These are phyloP conservation scores for Coleophoma cylindrospora DNA, from an alignment of 2,329 filamentous ascomycete species.

Conservation along the genomic window DNA sequence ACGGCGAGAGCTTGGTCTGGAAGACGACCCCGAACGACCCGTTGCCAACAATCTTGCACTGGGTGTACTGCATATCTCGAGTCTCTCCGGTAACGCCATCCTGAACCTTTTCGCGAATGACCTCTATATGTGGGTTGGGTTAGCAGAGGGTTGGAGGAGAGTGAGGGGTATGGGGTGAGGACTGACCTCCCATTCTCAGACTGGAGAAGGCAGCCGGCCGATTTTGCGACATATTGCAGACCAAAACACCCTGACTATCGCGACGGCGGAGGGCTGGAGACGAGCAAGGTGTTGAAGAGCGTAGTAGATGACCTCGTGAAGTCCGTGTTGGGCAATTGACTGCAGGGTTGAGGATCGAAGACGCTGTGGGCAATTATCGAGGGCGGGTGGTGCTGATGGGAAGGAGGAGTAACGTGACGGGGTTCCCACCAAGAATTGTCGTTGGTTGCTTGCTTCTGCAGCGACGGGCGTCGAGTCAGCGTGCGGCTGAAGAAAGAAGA, in stretches of 20 bases:
- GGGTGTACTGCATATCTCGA: slow-evolving; percentile 94
- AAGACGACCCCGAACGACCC: slow-evolving; percentile 98
- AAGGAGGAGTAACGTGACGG: slow-evolving; percentile 20
- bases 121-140: slow-evolving; percentile 62
- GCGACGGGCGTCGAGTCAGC: slow-evolving; percentile 12
- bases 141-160: slow-evolving; percentile 15
- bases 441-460: slow-evolving; percentile 13
- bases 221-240: slow-evolving; percentile 73
- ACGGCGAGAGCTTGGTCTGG: slow-evolving; percentile 97
- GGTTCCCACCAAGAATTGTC: slow-evolving; percentile 15
- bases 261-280: slow-evolving; percentile 34
- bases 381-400: neutral
- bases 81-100: slow-evolving; percentile 96
- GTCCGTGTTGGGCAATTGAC: slow-evolving; percentile 49
- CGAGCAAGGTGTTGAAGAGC: slow-evolving; percentile 39
- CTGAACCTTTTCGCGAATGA: slow-evolving; percentile 97
- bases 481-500: slow-evolving; percentile 9
- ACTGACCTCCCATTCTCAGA: slow-evolving; percentile 93
- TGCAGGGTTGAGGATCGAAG: slow-evolving; percentile 12
- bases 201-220: slow-evolving; percentile 83
- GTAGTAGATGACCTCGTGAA: slow-evolving; percentile 33
- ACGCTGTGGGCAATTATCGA: slow-evolving; percentile 14
- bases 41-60: slow-evolving; percentile 99
- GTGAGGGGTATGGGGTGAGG: slow-evolving; percentile 1
- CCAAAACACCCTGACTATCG: slow-evolving; percentile 30